Evolutionary conservation across 352 stramenopile species (phyloP), one percentile per base, ranked within the genome.

Genomic region (Globisporangium irregulare): DNA sequence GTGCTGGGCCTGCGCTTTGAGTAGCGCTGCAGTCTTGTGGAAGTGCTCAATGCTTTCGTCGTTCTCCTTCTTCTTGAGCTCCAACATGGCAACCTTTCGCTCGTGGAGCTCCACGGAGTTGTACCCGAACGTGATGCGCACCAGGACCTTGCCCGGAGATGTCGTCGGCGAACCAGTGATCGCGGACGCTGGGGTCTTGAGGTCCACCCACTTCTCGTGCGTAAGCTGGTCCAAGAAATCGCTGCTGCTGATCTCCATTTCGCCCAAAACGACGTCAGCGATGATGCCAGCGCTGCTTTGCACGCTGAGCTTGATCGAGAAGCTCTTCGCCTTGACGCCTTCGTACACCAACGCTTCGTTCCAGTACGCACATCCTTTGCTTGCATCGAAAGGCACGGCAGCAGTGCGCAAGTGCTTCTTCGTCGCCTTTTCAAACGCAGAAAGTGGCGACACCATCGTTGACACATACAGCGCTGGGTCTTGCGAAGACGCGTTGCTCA

Each of bases 331-430:
- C 77, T 93, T 95, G 58, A 87, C 68, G 24, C 86, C 84, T 59
- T 86, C 81, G 66, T 86, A 91, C 60, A 78, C 68, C 24, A 93
- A 63, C 53, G 69, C 43, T 22, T 93, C 75, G 1, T 82, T 68
- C 84, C 84, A 92, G n/a, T 63, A 74, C 0, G 70, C 80, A 24
- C 64, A 57, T 32, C 70, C 73, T 43, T 62, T n/a, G 5, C 32
- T 64, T 51, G 69, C 29, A 34, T 73, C 59, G 15, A 74, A 64
- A 4, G 68, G 50, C 27, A 66, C 71, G 4, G 75, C 64, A 0
- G 50, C 57, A 10, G 83, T 90, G 15, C 84, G 82, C 62, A 90
- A 51, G 68, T 87, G 74, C 73, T 91, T 92, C 72, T 91, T 89
- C 7, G 76, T 82, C 15, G 76, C 71, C 73, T 90, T 92, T 55